These are phyloP conservation scores for Lichtheimia corymbifera DNA, from an alignment of 371 early-diverging fungal genomes.

Conservation along the genomic window DNA sequence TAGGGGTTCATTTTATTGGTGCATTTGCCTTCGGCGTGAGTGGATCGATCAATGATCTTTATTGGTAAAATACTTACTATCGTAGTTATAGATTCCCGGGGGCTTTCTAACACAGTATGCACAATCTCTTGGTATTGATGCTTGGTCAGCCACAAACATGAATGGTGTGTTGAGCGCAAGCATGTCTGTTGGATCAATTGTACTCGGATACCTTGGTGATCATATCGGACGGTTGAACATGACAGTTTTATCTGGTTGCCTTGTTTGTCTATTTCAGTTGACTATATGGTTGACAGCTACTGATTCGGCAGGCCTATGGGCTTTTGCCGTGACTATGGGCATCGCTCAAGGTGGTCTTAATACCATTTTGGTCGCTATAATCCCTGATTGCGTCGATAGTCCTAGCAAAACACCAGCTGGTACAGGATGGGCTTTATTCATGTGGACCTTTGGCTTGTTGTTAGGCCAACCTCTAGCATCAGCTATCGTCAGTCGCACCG, in stretches of 20 bases:
- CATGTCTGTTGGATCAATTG: slow-evolving; percentile 45
- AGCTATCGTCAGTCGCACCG: slow-evolving; percentile 30
- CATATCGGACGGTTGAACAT: slow-evolving; percentile 58
- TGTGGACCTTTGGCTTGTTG: slow-evolving; percentile 49
- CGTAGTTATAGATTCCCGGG: slow-evolving; percentile 8
- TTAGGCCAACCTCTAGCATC: slow-evolving; percentile 55
- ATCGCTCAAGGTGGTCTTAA: slow-evolving; percentile 43
- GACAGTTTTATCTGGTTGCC: slow-evolving; percentile 40
- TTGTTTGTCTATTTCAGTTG: slow-evolving; percentile 41
- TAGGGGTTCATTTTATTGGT: slow-evolving; percentile 30
- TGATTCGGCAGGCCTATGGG: slow-evolving; percentile 37
- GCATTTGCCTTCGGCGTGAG: slow-evolving; percentile 35
- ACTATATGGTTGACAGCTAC: slow-evolving; percentile 43
- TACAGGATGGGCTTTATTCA: slow-evolving; percentile 49
- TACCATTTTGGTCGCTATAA: slow-evolving; percentile 46
- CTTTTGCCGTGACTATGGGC: slow-evolving; percentile 47
- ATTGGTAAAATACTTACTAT: not conserved
- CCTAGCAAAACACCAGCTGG: slow-evolving; percentile 51
- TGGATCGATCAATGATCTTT: not conserved
- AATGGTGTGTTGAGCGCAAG: slow-evolving; percentile 48
- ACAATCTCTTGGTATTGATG: slow-evolving; percentile 27
- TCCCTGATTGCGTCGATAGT: slow-evolving; percentile 50
- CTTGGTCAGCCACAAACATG: slow-evolving; percentile 36
- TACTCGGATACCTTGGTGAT: slow-evolving; percentile 54
- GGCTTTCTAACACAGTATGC: slow-evolving; percentile 25